Evolutionary conservation across 345 rosid species (phyloP).

Genomic region (Hevea brasiliensis): DNA sequence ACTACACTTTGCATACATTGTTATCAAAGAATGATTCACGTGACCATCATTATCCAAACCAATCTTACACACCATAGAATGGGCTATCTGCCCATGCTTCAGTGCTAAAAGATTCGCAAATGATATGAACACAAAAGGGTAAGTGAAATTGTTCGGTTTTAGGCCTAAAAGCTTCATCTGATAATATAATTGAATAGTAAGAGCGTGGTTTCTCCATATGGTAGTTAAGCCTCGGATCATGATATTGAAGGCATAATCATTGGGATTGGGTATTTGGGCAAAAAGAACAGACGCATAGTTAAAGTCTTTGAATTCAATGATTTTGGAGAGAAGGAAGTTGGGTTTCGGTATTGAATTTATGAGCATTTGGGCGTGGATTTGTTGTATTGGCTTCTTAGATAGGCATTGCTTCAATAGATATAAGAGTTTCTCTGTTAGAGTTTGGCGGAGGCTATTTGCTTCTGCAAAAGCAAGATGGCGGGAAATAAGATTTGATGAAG

Average conservation of each 20-base stretch:
- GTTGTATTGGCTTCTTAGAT: conserved; percentile 43
- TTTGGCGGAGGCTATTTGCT: background rate
- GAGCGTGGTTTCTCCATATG: conserved; percentile 47
- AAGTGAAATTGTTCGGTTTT: conserved; percentile 68
- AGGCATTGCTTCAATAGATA: conserved; percentile 43
- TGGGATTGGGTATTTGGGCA: conserved; percentile 49
- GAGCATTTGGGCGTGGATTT: conserved; percentile 74
- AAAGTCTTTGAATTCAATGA: conserved; percentile 58
- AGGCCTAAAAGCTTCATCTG: conserved; percentile 56
- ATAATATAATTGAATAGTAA: conserved; percentile 48
- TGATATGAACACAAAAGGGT: conserved; percentile 65
- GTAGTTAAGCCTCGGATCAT: conserved; percentile 77
- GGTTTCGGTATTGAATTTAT: conserved; percentile 44
- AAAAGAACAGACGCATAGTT: conserved; percentile 61
- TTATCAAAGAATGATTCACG: conserved; percentile 60
- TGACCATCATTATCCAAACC: conserved; percentile 63
- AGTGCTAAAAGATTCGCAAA: conserved; percentile 56
- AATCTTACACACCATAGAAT: conserved; percentile 51
- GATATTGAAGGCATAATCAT: conserved; percentile 70
- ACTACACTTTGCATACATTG: conserved; percentile 55
- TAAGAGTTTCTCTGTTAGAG: conserved; percentile 37
- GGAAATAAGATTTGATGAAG: background rate
- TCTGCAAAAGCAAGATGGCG: conserved; percentile 1
- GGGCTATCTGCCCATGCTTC: conserved; percentile 50
- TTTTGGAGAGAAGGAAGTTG: conserved; percentile 64